phyloP scores from a whole-genome alignment of 257 asterid genomes.

The Mentha longifolia region DNA sequence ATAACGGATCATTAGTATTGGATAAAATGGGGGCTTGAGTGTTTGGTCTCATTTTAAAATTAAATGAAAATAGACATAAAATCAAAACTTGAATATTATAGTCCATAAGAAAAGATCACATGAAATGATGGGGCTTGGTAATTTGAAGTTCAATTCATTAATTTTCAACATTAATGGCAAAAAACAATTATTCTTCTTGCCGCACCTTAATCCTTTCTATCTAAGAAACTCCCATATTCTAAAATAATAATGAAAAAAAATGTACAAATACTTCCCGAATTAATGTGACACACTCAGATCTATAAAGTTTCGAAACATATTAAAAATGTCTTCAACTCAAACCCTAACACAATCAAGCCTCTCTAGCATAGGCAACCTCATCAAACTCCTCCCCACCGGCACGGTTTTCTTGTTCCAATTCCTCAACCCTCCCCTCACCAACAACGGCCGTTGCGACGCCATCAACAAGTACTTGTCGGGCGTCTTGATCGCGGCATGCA shows the following conservation, averaged over 20 bases:
- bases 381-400: conserved; percentile 73
- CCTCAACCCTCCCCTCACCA: conserved; percentile 73
- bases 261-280: conserved; percentile 2
- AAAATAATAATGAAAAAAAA: too few relatives aligned
- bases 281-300: not conserved
- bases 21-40: too few relatives aligned
- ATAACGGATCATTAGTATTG: too few relatives aligned
- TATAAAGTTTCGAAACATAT: not conserved
- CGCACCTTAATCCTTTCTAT: not conserved
- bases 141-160: not conserved
- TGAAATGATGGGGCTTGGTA: not conserved
- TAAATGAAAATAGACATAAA: too few relatives aligned
- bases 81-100: too few relatives aligned
- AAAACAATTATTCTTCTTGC: conserved; percentile 12
- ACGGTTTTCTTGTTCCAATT: conserved; percentile 63
- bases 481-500: conserved; percentile 45
- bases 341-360: conserved; percentile 39
- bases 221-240: conserved; percentile 7
- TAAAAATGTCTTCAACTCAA: conserved; percentile 39
- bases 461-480: conserved; percentile 55
- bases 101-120: not conserved
- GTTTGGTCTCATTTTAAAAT: too few relatives aligned
- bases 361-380: conserved; percentile 59
- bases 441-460: conserved; percentile 65
- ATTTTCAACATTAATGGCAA: conserved; percentile 35